A percentile compares a stretch with the other conserved stretches of the same genome.
phyloP scores from a whole-genome alignment of 176 grass and related monocot species.

The Phyllostachys edulis region DNA sequence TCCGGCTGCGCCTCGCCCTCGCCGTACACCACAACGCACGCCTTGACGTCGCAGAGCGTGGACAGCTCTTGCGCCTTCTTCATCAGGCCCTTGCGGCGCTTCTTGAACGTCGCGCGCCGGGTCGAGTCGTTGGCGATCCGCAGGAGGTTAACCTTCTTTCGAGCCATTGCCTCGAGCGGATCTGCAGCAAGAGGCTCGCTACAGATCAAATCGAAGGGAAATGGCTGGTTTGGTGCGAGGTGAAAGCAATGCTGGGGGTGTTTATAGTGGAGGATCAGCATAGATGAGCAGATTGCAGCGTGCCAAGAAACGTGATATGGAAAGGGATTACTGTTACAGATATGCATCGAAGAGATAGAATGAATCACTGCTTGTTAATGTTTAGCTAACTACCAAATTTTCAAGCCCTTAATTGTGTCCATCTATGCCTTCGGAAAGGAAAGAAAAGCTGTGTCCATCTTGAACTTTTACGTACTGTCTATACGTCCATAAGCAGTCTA shows the following conservation, averaged over 20 bases:
- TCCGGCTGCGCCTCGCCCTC: background rate
- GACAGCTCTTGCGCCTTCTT: constrained; percentile 44
- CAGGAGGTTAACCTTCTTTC: constrained; percentile 34
- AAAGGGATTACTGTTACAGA: background rate
- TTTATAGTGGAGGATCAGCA: background rate
- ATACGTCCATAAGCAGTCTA: background rate
- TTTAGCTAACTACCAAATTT: background rate
- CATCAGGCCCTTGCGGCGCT: constrained; percentile 2
- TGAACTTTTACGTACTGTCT: background rate
- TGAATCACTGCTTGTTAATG: background rate
- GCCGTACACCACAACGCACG: constrained; percentile 28
- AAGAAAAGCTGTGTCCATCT: background rate
- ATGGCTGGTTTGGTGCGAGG: background rate
- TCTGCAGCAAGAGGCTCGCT: background rate
- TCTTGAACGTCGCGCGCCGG: constrained; percentile 24
- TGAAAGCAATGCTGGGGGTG: background rate
- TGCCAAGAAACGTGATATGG: background rate
- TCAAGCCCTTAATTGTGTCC: background rate
- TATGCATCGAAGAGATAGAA: background rate
- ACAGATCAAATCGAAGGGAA: background rate
- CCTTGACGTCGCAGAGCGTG: constrained; percentile 32
- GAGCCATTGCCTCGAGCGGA: constrained; percentile 24
- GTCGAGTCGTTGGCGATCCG: constrained; percentile 25
- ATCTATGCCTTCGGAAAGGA: background rate
- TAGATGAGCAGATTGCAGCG: background rate